Evolutionary conservation across 225 moss, liverwort and hornwort genomes (phyloP).

Genomic region (Thuidium tamariscinum): DNA sequence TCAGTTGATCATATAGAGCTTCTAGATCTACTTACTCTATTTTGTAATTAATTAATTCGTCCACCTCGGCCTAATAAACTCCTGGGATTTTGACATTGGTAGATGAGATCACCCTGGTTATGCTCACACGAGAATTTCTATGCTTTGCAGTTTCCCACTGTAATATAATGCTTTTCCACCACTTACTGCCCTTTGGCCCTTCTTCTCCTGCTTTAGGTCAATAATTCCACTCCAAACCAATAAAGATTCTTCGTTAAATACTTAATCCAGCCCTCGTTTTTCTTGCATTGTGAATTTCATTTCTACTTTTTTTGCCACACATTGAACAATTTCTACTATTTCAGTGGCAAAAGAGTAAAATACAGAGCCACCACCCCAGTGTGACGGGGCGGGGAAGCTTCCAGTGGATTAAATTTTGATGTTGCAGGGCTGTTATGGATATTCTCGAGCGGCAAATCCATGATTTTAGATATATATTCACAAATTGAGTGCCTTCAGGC

Average conservation of each 20-base stretch:
- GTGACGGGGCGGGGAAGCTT: not conserved
- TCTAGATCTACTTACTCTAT: not conserved
- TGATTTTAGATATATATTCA: not conserved
- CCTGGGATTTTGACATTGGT: not conserved
- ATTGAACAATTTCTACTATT: not conserved
- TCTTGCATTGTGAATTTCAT: not conserved
- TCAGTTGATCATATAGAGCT: constrained; percentile 19
- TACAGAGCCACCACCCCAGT: not conserved
- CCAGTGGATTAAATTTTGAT: not conserved
- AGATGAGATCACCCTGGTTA: not conserved
- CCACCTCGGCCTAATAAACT: constrained; percentile 9
- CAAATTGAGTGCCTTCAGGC: not conserved
- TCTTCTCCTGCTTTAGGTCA: not conserved
- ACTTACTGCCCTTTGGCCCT: not conserved
- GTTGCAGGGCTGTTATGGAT: not conserved
- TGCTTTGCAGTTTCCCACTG: not conserved
- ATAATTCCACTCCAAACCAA: not conserved
- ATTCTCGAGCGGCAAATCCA: not conserved
- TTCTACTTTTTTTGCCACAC: too few species aligned
- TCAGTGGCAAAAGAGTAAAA: not conserved
- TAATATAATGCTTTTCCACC: not conserved
- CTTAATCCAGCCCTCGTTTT: not conserved
- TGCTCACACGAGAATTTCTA: not conserved
- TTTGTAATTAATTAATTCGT: constrained; percentile 29
- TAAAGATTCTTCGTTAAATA: not conserved